Base-by-base conservation (phyloP, 2,329 filamentous ascomycete species). In the Fusarium longipes region DNA sequence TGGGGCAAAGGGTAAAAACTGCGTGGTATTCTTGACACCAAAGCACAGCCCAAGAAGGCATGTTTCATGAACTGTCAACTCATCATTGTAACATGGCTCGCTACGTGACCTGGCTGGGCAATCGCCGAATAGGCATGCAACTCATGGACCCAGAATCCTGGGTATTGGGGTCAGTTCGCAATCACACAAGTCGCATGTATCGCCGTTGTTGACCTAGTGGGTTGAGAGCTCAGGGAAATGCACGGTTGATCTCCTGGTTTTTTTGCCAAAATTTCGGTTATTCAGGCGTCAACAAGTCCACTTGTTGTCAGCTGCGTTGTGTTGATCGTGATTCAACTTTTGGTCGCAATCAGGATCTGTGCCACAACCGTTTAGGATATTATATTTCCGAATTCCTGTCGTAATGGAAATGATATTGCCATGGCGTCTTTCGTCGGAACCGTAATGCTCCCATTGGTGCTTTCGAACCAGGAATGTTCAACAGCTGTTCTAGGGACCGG, bases 341-440 rank as follows among this genome's bases (percentile, higher is more conserved):
- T 43, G 10, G 15, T n/a, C 24, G 25, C 12, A 49, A 27, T 30
- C 9, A 63, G 9, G 38, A 57, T 39, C 24, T 44, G 56, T 50
- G 60, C 51, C 60, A 57, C 51, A 51, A 32, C 51, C 51, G 60
- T 50, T 63, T 57, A n/a, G 24, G 29, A 27, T 40, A 10, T 32
- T 22, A 12, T 51, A 63, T 63, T 63, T 45, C 58, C 58, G 51
- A 63, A 63, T 57, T 57, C 49, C 38, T 56, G 12, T 15, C 11
- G n/a, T 10, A 14, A 45, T n/a, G 6, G 32, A n/a, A 45, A 51
- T 15, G 24, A 50, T 40, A 10, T 20, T 32, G 33, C 38, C 51
- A 32, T 45, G 43, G 32, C 60, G 35, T 57, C 45, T 39, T 24
- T 24, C 20, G 32, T 47, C 9, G 15, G 27, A 40, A 10, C 33